These are phyloP conservation scores for Letharia lupina DNA, from an alignment of 495 filamentous ascomycete species.

Conservation along the genomic window DNA sequence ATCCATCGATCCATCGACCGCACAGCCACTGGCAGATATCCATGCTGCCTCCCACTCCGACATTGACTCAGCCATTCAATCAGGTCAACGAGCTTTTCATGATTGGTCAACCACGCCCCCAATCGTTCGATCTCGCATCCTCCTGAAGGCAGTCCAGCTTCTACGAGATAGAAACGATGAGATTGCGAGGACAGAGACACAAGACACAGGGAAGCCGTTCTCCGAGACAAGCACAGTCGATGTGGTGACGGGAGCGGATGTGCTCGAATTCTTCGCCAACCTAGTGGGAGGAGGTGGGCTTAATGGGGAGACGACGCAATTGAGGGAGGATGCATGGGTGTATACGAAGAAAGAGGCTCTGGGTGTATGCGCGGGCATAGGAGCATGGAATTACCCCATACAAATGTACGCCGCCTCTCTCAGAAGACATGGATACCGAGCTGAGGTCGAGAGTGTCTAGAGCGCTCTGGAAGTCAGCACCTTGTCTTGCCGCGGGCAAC, in stretches of 20 bases:
- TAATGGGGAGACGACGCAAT: slow-evolving; percentile 58
- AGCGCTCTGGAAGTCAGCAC: slow-evolving; percentile 77
- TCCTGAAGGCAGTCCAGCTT: slow-evolving; percentile 57
- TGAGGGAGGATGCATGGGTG: slow-evolving; percentile 63
- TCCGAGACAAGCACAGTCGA: slow-evolving; percentile 70
- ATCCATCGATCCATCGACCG: slow-evolving; percentile 59
- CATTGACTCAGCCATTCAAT: slow-evolving; percentile 55
- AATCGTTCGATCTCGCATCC: slow-evolving; percentile 57
- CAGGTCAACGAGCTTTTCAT: slow-evolving; percentile 54
- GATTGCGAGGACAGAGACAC: slow-evolving; percentile 59
- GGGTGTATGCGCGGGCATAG: slow-evolving; percentile 71
- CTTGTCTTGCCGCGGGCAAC: slow-evolving; percentile 75
- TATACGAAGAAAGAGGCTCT: slow-evolving; percentile 67
- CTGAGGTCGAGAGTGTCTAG: slow-evolving; percentile 25
- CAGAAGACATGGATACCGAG: slow-evolving; percentile 5
- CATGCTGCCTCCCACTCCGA: slow-evolving; percentile 54
- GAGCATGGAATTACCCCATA: slow-evolving; percentile 81
- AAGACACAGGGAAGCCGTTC: slow-evolving; percentile 67
- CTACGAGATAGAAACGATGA: slow-evolving; percentile 61
- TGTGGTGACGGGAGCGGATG: slow-evolving; percentile 65
- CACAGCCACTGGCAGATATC: slow-evolving; percentile 53
- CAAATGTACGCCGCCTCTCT: slow-evolving; percentile 49
- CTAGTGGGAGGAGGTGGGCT: slow-evolving; percentile 59
- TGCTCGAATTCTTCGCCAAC: slow-evolving; percentile 69
- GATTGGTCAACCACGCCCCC: slow-evolving; percentile 59